Base-by-base conservation (phyloP, 352 stramenopile genomes). In the Peronospora farinosa region DNA sequence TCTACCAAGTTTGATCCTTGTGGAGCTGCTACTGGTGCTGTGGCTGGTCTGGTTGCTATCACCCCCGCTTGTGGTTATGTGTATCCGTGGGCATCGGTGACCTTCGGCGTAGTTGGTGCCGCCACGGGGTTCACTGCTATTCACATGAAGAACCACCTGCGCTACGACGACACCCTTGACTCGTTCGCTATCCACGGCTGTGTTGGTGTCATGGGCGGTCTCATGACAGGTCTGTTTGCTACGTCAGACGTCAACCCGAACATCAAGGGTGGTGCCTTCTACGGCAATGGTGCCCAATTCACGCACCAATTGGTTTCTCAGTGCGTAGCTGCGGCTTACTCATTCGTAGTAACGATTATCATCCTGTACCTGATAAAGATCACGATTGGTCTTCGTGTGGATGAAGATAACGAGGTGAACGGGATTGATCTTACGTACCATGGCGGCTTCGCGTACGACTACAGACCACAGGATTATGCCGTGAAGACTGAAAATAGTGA, bases 151-250 rank as follows among this genome's bases (percentile, higher is more conserved):
- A 81, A 88, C 63, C 42, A 56, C 19, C 46, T 86, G 12, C 73
- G 76, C 8, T 88, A 86, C 58, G 82, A 93, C 38, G 82, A 93
- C 48, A 88, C 75, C 6, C 63, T 93, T 17, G 82, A 93, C 53
- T 69, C 69, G 38, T 89, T 90, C 52, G 77, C 60, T 5, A 80
- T 92, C 53, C 79, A 90, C 60, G 78, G 77, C 31, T 72, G 76
- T 17, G 76, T 57, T 25, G 82, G 82, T 7, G 69, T 89, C 40
- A 65, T 69, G 9, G 82, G 82, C 16, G 74, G 72, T 11, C 50
- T 92, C 5, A 31, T 89, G n/a, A 84, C 78, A 0, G 82, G 78
- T 23, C 60, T 93, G 1, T 89, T 93, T 31, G 78, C 75, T 8
- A 84, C 72, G 2, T 57, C 55, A 11, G 42, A 81, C 2, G 65